phyloP scores from a whole-genome alignment of 228 moss, liverwort and hornwort species.

The Sphagnum fallax region DNA sequence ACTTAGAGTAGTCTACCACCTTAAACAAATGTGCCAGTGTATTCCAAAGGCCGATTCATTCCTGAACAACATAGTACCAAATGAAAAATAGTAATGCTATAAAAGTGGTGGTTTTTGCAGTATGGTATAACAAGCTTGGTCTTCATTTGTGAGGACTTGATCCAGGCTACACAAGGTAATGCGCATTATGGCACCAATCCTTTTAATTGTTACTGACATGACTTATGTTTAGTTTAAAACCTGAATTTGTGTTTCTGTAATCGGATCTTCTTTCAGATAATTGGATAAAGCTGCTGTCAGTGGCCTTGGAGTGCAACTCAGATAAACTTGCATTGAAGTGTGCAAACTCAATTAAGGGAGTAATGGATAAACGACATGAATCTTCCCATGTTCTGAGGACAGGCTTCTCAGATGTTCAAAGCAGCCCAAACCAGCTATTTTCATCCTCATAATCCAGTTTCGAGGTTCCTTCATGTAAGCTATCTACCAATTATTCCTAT shows the following conservation, averaged over 20 bases:
- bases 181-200: neutral
- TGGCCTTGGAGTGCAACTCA: slow-evolving; percentile 48
- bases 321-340: slow-evolving; percentile 31
- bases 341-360: slow-evolving; percentile 41
- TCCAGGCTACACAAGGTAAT: slow-evolving; percentile 32
- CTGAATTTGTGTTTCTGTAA: neutral
- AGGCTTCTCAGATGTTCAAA: slow-evolving; percentile 28
- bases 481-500: too few species aligned
- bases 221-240: neutral
- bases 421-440: slow-evolving; percentile 53
- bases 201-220: neutral
- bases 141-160: slow-evolving; percentile 37
- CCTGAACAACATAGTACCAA: neutral
- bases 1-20: neutral
- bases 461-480: too few species aligned
- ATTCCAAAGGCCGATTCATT: neutral
- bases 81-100: too few species aligned
- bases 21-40: neutral
- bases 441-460: neutral
- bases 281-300: slow-evolving; percentile 58
- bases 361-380: slow-evolving; percentile 37
- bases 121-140: slow-evolving; percentile 46
- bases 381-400: slow-evolving; percentile 12
- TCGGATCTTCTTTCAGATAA: slow-evolving; percentile 22
- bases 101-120: slow-evolving; percentile 15